Percentiles rank a stretch among this genome's conserved stretches.
Conservation (phyloP, 1,139 yeast genomes). For the Taphrina flavorubra region DNA sequence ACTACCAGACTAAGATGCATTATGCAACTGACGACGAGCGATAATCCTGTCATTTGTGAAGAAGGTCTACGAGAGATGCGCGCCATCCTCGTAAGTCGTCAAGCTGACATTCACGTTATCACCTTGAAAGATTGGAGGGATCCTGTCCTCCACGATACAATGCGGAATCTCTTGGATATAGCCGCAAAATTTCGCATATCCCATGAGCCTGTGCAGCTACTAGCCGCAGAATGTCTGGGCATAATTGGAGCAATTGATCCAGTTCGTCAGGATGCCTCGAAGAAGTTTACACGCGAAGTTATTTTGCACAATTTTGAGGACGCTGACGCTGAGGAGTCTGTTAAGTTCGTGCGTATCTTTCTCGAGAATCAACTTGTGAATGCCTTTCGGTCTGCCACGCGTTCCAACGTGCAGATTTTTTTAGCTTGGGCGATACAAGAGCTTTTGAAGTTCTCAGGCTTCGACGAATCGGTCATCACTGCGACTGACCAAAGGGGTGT, state of each 20-base stretch:
- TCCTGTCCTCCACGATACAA: slow-evolving; percentile 56
- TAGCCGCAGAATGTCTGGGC: slow-evolving; percentile 74
- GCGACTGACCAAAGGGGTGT: slow-evolving; percentile 41
- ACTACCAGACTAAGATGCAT: slow-evolving; percentile 57
- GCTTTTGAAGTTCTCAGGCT: slow-evolving; percentile 68
- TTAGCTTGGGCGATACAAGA: slow-evolving; percentile 92
- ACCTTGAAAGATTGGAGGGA: slow-evolving; percentile 48
- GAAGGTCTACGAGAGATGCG: slow-evolving; percentile 77
- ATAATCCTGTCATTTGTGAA: slow-evolving; percentile 75
- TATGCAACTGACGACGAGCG: slow-evolving; percentile 64
- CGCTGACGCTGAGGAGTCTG: slow-evolving; percentile 63
- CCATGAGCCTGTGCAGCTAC: slow-evolving; percentile 59
- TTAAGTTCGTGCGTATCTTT: slow-evolving; percentile 68
- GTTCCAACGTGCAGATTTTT: slow-evolving; percentile 82
- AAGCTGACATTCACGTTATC: slow-evolving; percentile 57
- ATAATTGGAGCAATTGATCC: slow-evolving; percentile 80
- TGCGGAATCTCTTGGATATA: slow-evolving; percentile 64
- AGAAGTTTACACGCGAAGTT: slow-evolving; percentile 57
- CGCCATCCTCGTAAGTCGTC: slow-evolving; percentile 59
- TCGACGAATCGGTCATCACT: slow-evolving; percentile 54
- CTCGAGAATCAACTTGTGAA: slow-evolving; percentile 74
- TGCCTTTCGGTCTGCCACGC: slow-evolving; percentile 86
- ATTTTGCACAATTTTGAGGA: slow-evolving; percentile 64
- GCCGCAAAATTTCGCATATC: slow-evolving; percentile 63
- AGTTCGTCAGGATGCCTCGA: slow-evolving; percentile 61